A percentile compares a stretch with the other conserved stretches of the same genome.
phyloP scores from a whole-genome alignment of 1,284 basidiomycete genomes.

The Retiboletus flavoniger region DNA sequence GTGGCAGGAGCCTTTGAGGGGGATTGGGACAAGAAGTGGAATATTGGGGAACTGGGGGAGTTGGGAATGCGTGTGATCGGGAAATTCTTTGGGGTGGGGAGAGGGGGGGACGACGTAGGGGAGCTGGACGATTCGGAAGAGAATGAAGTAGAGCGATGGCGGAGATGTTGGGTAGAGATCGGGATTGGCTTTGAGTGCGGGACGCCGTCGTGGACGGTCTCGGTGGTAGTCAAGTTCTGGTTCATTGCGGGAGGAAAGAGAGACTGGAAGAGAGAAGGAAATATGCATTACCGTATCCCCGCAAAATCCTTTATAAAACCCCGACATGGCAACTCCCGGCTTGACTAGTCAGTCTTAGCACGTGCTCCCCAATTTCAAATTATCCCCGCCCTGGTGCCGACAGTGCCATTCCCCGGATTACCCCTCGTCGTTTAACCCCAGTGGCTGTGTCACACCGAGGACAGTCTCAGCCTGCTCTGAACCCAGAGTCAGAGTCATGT shows the following conservation, averaged over 20 bases:
- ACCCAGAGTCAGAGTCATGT: neutral
- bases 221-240: neutral
- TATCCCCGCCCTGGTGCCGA: neutral
- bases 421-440: neutral
- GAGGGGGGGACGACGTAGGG: constrained; percentile 48
- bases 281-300: neutral
- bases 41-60: constrained; percentile 64
- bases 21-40: constrained; percentile 65
- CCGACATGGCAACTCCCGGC: constrained; percentile 31
- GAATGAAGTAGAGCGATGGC: constrained; percentile 54
- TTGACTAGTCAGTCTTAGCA: constrained; percentile 21
- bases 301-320: constrained; percentile 28
- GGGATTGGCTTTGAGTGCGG: constrained; percentile 67
- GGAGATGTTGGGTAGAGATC: constrained; percentile 45
- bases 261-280: neutral
- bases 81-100: constrained; percentile 36
- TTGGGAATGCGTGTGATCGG: constrained; percentile 45
- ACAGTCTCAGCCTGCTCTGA: neutral
- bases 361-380: constrained; percentile 24
- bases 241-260: constrained; percentile 13
- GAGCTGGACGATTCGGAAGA: constrained; percentile 56
- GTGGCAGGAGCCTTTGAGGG: constrained; percentile 45
- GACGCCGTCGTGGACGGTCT: constrained; percentile 25
- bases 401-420: constrained; percentile 15
- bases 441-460: constrained; percentile 7